Conservation (phyloP, 176 grass and related monocot genomes). For the Triticum monococcum region DNA sequence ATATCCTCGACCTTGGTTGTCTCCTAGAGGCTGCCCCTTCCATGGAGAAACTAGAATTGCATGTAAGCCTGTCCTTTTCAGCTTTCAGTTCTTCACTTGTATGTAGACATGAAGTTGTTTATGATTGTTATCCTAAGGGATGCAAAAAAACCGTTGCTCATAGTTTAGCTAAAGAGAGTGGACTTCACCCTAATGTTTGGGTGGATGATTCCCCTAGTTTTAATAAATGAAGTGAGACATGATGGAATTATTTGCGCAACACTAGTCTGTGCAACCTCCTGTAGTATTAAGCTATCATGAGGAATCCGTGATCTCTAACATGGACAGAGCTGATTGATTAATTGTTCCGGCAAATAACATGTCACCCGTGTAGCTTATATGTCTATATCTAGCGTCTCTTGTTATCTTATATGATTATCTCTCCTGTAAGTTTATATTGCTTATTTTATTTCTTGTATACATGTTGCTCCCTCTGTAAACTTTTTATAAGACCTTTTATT, state of each 20-base stretch:
- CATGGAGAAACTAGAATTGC: conserved; percentile 3
- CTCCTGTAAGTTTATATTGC: no score
- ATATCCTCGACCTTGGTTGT: conserved; percentile 3
- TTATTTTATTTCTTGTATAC: no score
- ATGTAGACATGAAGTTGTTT: background rate
- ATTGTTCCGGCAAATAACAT: background rate
- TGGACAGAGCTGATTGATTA: background rate
- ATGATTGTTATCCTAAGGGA: no score
- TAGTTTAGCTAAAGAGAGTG: no score
- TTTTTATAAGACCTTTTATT: no score
- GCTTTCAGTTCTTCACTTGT: background rate
- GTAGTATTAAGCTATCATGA: background rate
- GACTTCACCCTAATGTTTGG: no score
- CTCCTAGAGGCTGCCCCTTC: background rate
- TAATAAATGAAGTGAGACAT: no score
- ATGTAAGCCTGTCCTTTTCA: background rate
- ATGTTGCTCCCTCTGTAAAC: no score
- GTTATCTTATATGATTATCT: background rate
- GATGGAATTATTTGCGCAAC: background rate
- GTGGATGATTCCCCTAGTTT: no score
- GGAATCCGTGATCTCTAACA: background rate
- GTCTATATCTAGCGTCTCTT: background rate
- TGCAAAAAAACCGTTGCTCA: no score
- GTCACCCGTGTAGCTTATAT: background rate
- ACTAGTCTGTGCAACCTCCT: background rate